Base-by-base conservation (phyloP, 2,329 filamentous ascomycete genomes). In the Beauveria asiatica region DNA sequence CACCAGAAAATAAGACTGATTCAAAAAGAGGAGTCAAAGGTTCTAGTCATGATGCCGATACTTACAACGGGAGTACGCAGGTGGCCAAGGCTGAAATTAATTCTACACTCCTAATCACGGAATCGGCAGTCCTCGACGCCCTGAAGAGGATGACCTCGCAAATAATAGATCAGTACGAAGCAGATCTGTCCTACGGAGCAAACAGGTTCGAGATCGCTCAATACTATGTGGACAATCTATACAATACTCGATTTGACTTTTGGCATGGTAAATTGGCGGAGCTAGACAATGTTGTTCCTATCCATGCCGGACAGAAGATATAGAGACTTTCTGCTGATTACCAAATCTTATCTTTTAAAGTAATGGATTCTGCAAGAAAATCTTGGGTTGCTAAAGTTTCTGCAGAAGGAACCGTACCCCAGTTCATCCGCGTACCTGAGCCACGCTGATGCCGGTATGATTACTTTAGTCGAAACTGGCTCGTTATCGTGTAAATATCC, bases 151-250 rank as follows among this genome's bases (percentile, higher is more conserved):
- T 60, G 33, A 70, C 72, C 3, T 64, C 64, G 1, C 62, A 30
- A 3, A 42, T 74, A 10, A 65, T 75, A 27, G 67, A 73, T 6
- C 71, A 74, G 55, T 75, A 70, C 49, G 62, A 68, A 45, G 63
- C 63, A n/a, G 72, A 75, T 45, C 30, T 72, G 9, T 50, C 60
- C 0, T 33, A 61, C 8, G 66, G 70, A 0, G 62, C 53, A 8
- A 62, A 74, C 23, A 46, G 63, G 16, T 62, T 39, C 1, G 42
- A 62, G 0, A 67, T 65, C 23, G 71, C 71, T 17, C 62, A 64
- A 11, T 73, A 70, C 60, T 75, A 75, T 44, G 37, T 70, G 23
- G 63, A 70, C 8, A 67, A 61, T 13, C 62, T 75, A 27, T 61
- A 66, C 16, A 49, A 39, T 1, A 60, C 61, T 3, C 66, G 72